These are phyloP conservation scores for Artemisia argyi DNA, from an alignment of 129 eudicot genomes.

Conservation along the genomic window DNA sequence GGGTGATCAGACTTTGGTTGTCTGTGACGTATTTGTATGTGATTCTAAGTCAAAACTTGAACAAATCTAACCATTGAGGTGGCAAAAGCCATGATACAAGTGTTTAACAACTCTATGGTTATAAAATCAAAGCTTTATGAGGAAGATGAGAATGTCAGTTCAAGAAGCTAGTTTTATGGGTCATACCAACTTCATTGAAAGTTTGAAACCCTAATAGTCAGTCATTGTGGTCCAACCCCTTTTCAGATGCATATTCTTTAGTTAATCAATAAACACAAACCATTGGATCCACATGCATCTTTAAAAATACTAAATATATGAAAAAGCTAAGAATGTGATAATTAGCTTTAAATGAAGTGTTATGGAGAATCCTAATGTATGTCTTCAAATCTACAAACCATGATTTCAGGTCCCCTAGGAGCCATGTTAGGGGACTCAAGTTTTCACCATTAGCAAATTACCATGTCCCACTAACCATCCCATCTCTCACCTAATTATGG, in stretches of 20 bases:
- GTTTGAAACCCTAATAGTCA: constrained; percentile 40
- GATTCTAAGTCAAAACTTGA: not conserved
- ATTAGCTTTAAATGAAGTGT: constrained; percentile 39
- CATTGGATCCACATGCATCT: constrained; percentile 50
- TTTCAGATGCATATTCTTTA: constrained; percentile 29
- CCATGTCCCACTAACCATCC: constrained; percentile 44
- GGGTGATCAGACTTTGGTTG: too few species aligned
- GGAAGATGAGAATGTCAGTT: constrained; percentile 45
- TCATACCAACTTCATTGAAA: constrained; percentile 59
- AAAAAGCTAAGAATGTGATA: constrained; percentile 33
- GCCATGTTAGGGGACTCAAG: constrained; percentile 41
- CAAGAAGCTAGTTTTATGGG: constrained; percentile 37
- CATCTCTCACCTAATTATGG: constrained; percentile 42
- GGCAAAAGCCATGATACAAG: constrained; percentile 9
- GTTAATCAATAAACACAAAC: constrained; percentile 39
- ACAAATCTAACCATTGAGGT: not conserved
- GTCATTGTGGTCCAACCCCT: constrained; percentile 55
- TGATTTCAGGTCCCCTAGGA: constrained; percentile 63
- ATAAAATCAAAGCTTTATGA: constrained; percentile 34
- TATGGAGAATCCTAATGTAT: constrained; percentile 54
- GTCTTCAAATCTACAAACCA: constrained; percentile 52
- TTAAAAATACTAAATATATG: constrained; percentile 19
- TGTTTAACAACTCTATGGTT: constrained; percentile 39
- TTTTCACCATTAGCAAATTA: constrained; percentile 38
- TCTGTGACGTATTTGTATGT: too few species aligned